Base-by-base conservation (phyloP, 805 yeast species). In the Candida incommunis region DNA sequence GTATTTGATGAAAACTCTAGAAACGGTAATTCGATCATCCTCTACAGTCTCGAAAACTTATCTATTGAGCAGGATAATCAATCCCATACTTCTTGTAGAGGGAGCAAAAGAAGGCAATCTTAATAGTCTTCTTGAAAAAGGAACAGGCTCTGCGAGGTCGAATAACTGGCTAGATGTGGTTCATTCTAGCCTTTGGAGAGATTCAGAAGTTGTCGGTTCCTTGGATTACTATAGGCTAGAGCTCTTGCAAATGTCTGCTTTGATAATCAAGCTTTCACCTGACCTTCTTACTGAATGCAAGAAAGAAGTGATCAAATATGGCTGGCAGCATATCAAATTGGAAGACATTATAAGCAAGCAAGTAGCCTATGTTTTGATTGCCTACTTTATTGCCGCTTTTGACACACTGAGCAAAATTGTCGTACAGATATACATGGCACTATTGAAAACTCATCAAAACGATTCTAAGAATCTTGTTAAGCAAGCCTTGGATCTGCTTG, bases 261-360 rank as follows among this genome's bases (percentile, higher is more conserved):
- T 82, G 40, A 64, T 92, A 40, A 74, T 87, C 22, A 78, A 79
- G 55, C 74, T 77, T 62, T 78, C 83, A 1, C 78, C 94, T 0
- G 60, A 65, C 0, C 62, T 69, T 9, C 70, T 85, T 22, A 65
- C 72, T 4, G 81, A 76, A 15, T 70, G 74, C 51, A 70, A 83
- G 40, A 90, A 86, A 57, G 95, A 87, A 53, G 76, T 92, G 40
- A 85, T 92, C 60, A 86, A 85, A 60, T 92, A 87, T 64, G 82
- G 87, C 53, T 92, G 99, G 99, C 83, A 84, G 52, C 83, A 80
- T 55, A 80, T 92, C 56, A 85, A 85, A 53, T 66, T 88, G 25
- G 96, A 88, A 50, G 99, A 92, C 58, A 74, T 79, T 43, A 74
- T 87, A 43, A 76, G 94, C 22, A 92, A 92, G 57, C 95, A 88